Conservation (phyloP, 2,329 filamentous ascomycete genomes). For the Salinomyces thailandicus region DNA sequence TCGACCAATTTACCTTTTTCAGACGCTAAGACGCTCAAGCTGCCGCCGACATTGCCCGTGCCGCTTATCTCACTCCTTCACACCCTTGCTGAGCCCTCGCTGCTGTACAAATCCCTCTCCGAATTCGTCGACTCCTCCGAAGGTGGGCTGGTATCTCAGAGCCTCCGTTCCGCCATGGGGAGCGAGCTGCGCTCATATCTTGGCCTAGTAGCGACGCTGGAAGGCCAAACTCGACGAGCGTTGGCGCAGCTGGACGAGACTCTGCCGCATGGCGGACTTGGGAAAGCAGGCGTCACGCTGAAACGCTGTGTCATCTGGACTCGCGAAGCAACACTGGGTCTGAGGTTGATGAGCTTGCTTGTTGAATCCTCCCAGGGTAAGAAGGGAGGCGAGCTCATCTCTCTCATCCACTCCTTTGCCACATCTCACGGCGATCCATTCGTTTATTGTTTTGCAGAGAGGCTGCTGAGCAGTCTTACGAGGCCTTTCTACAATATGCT, state of each 20-base stretch:
- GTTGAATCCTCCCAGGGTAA: slow-evolving; percentile 80
- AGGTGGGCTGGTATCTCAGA: slow-evolving; percentile 81
- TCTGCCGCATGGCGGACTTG: slow-evolving; percentile 58
- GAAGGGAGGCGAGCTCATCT: slow-evolving; percentile 85
- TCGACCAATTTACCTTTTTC: slow-evolving; percentile 74
- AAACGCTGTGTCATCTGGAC: slow-evolving; percentile 97
- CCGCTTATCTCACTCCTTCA: slow-evolving; percentile 82
- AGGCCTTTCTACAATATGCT: slow-evolving; percentile 95
- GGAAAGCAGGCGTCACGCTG: slow-evolving; percentile 81
- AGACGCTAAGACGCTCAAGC: slow-evolving; percentile 56
- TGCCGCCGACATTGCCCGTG: slow-evolving; percentile 69
- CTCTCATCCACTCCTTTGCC: slow-evolving; percentile 85
- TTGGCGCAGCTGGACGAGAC: slow-evolving; percentile 61
- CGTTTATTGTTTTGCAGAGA: slow-evolving; percentile 84
- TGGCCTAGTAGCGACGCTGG: slow-evolving; percentile 79
- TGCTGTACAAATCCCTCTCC: slow-evolving; percentile 76
- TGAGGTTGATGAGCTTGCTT: slow-evolving; percentile 87
- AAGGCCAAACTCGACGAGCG: slow-evolving; percentile 80
- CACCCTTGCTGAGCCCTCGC: slow-evolving; percentile 79
- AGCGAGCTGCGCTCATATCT: slow-evolving; percentile 82
- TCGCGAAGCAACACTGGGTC: slow-evolving; percentile 87
- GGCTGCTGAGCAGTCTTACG: slow-evolving; percentile 75
- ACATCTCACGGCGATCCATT: slow-evolving; percentile 92
- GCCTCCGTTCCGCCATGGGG: slow-evolving; percentile 75
- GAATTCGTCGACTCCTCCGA: slow-evolving; percentile 72